These are phyloP conservation scores for Suillus alpinus DNA, from an alignment of 768 basidiomycete genomes.

Conservation along the genomic window DNA sequence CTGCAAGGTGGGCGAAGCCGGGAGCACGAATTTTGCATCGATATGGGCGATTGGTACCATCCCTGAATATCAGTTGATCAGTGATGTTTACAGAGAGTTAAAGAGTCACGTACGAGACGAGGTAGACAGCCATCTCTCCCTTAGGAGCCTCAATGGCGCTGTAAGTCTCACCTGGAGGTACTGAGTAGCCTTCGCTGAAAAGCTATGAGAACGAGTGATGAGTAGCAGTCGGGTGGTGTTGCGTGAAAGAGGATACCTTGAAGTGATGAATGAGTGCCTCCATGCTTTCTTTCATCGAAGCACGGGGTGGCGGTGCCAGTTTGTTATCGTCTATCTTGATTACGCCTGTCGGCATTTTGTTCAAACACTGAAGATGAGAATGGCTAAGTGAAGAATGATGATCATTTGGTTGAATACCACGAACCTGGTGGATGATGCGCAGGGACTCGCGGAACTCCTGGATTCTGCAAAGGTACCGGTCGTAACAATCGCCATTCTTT, in stretches of 20 bases:
- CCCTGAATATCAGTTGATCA: slow-evolving; percentile 40
- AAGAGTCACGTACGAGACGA: slow-evolving; percentile 72
- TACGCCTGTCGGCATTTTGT: slow-evolving; percentile 93
- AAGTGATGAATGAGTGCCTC: slow-evolving; percentile 98
- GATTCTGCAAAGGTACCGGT: slow-evolving; percentile 95
- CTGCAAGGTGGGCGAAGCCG: slow-evolving; percentile 93
- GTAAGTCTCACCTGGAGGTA: slow-evolving; percentile 96
- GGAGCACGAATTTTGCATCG: slow-evolving; percentile 97
- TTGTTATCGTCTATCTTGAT: slow-evolving; percentile 98
- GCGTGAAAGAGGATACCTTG: slow-evolving; percentile 53
- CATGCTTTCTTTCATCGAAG: slow-evolving; percentile 99
- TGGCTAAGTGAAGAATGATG: background rate
- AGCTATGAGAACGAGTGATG: slow-evolving; percentile 46
- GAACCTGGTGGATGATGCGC: slow-evolving; percentile 77
- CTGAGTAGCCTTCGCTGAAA: slow-evolving; percentile 95
- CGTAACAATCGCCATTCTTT: slow-evolving; percentile 96
- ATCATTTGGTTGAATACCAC: slow-evolving; percentile 10
- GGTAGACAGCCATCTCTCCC: slow-evolving; percentile 98
- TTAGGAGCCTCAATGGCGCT: slow-evolving; percentile 97
- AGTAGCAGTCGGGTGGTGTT: background rate
- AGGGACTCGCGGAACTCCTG: slow-evolving; percentile 98
- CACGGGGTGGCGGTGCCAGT: slow-evolving; percentile 92
- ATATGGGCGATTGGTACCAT: slow-evolving; percentile 95
- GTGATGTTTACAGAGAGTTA: background rate
- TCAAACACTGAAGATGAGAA: slow-evolving; percentile 67